Conservation (phyloP, 768 basidiomycete genomes). For the Amanita pseudoporphyria region DNA sequence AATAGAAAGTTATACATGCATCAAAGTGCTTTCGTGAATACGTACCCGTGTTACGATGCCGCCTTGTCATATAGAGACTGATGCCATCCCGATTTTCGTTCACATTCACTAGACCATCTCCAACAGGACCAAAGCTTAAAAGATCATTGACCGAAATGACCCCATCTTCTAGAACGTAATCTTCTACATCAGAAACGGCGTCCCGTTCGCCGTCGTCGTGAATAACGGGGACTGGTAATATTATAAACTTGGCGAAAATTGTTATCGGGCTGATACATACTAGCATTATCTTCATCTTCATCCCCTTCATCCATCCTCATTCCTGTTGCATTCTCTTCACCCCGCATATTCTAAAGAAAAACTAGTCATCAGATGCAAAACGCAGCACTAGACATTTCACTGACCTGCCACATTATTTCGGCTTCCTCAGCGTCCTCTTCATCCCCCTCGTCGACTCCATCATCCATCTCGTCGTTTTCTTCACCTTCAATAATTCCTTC, state of each 20-base stretch:
- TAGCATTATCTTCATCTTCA: constrained; percentile 54
- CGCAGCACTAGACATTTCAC: neutral
- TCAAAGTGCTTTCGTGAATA: constrained; percentile 3
- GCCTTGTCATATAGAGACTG: constrained; percentile 43
- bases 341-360: constrained; percentile 40
- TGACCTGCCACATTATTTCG: constrained; percentile 29
- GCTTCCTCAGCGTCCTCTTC: constrained; percentile 10
- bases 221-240: constrained; percentile 42
- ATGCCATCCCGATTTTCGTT: constrained; percentile 32
- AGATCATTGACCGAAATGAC: constrained; percentile 35
- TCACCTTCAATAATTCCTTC: constrained; percentile 35
- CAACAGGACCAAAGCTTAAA: constrained; percentile 32
- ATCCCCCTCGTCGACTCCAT: constrained; percentile 13
- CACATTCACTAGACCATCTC: constrained; percentile 40
- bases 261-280: constrained; percentile 20
- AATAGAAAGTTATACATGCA: constrained; percentile 6
- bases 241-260: neutral
- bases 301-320: constrained; percentile 40
- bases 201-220: constrained; percentile 58
- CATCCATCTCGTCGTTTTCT: constrained; percentile 26
- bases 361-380: neutral
- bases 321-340: constrained; percentile 32
- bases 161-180: constrained; percentile 34
- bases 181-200: constrained; percentile 56
- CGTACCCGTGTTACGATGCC: constrained; percentile 41